Base-by-base conservation (phyloP, 225 moss, liverwort and hornwort species). In the Sphagnum contortum region DNA sequence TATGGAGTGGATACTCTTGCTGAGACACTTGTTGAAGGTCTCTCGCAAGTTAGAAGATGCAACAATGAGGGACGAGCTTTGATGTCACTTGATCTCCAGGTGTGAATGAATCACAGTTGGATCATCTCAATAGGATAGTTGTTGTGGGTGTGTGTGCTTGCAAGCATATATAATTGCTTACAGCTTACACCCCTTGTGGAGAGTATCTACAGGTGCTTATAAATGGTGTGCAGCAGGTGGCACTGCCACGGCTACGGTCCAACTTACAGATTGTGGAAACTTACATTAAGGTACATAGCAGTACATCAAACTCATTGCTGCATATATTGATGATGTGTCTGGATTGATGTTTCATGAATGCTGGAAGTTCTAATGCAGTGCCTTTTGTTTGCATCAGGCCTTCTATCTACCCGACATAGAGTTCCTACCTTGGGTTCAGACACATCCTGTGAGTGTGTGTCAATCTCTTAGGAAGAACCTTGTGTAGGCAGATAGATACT, bases 31-130 rank as follows among this genome's bases (percentile, higher is more conserved):
- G 73, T 96, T 51, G 96, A 96, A 77, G 92, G 92, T 64, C 70
- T 88, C 68, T 92, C 96, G 45, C 92, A 90, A 49, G 88, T 96
- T 64, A 87, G 88, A 73, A 83, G 73, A 71, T 96, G 96, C 80
- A 96, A 88, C 65, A 96, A 96, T 59, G 96, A 96, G 76, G 96
- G 96, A 72, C 88, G 96, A 64, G 96, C 96, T 60, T 77, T 96
- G 71, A 96, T 96, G 96, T 96, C 92, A 48, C 90, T 96, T 76
- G 96, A 96, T 87, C 83, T 90, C 64, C 96, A 92, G 92, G 95
- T 95, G 72, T 75, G 60, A 45, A 44, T 0, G 61, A 29, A 29
- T 29, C 29, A 45, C 2, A 29, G 29, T 29, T 29, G 29, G 29
- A 29, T 29, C 29, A 29, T 29, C 29, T 29, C 29, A 29, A 29